Percentiles rank a stretch among this genome's conserved stretches.
These are phyloP conservation scores for Botryosphaeria dothidea DNA, from an alignment of 2,329 filamentous ascomycete genomes.

Conservation along the genomic window DNA sequence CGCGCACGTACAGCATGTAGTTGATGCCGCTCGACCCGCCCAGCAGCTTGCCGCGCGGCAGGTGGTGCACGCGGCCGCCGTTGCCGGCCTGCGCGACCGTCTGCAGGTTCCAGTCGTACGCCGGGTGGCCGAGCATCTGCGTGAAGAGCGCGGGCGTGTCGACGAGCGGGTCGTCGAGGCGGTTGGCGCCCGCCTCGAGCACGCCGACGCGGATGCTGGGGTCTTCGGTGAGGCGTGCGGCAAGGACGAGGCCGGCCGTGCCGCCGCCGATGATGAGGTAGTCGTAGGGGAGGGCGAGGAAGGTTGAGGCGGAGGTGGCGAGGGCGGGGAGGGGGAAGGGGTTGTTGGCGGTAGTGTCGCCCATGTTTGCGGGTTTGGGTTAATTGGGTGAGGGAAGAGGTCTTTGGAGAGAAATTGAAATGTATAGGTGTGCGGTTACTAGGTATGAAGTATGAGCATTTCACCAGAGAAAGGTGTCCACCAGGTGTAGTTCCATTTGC, in stretches of 20 bases:
- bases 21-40: constrained; percentile 42
- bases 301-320: background rate
- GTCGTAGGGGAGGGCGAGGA: background rate
- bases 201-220: constrained; percentile 24
- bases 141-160: constrained; percentile 16
- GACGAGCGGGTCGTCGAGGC: constrained; percentile 32
- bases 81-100: constrained; percentile 24
- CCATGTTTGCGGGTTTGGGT: background rate
- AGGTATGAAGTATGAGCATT: too few relatives aligned
- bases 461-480: too few relatives aligned
- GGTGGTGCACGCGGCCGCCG: background rate
- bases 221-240: constrained; percentile 29
- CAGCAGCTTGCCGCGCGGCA: constrained; percentile 30
- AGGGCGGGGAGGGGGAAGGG: constrained; percentile 23
- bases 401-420: too few relatives aligned
- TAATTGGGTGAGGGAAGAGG: background rate
- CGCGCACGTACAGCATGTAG: constrained; percentile 35
- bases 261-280: constrained; percentile 23
- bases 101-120: constrained; percentile 39
- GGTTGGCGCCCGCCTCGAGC: constrained; percentile 24
- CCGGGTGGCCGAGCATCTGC: constrained; percentile 24
- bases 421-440: too few relatives aligned
- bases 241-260: constrained; percentile 22
- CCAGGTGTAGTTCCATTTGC: too few relatives aligned
- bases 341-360: background rate